Conservation (phyloP, 176 grass and related monocot genomes). For the Zea mays region Zm-B73-REFERENCE-NAM-5.0 NC_050100.1:219604001-219604500, state of each 20-base stretch:
- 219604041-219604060: not conserved
- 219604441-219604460: not conserved
- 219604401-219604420: slow-evolving; percentile 35
- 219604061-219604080: not conserved
- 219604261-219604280: slow-evolving; percentile 41
- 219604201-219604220: slow-evolving; percentile 10
- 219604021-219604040: not conserved
- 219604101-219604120: not conserved
- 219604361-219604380: slow-evolving; percentile 80
- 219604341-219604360: slow-evolving; percentile 93
- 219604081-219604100: not conserved
- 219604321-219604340: slow-evolving; percentile 85
- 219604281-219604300: slow-evolving; percentile 83
- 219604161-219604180: not conserved
- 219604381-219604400: slow-evolving; percentile 75
- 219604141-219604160: not conserved
- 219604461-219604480: slow-evolving; percentile 76
- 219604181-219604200: not conserved
- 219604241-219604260: not conserved
- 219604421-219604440: not conserved
- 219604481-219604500: slow-evolving; percentile 89
- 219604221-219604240: not conserved
- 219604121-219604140: not conserved
- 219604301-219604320: slow-evolving; percentile 93
- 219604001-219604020: slow-evolving; percentile 75